These are phyloP conservation scores for Globisporangium barbulae DNA, from an alignment of 352 stramenopile species.

Conservation along the genomic window DNA sequence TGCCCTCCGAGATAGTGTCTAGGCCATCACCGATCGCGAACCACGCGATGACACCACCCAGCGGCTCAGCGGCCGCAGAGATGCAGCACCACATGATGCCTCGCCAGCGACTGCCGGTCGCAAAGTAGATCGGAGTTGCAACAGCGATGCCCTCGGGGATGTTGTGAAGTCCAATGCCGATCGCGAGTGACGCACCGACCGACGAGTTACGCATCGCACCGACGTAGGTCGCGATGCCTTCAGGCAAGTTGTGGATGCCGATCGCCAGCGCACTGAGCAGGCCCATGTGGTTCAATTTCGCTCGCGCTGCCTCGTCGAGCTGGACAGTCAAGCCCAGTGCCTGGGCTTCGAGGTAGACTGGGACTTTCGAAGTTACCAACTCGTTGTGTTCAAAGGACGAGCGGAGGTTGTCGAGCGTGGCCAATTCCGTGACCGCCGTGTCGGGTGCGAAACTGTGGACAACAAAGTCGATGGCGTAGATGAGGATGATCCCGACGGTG, in stretches of 20 bases:
- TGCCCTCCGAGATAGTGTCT: slow-evolving; percentile 65
- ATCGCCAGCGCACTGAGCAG: slow-evolving; percentile 93
- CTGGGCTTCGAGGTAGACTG: slow-evolving; percentile 28
- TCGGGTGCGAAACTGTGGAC: slow-evolving; percentile 35
- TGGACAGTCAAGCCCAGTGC: slow-evolving; percentile 29
- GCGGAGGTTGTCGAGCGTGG: slow-evolving; percentile 22
- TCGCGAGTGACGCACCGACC: slow-evolving; percentile 88
- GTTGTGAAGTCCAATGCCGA: slow-evolving; percentile 96
- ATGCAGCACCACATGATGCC: slow-evolving; percentile 92
- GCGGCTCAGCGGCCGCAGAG: slow-evolving; percentile 84
- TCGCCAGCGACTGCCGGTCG: slow-evolving; percentile 91
- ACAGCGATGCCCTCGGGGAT: slow-evolving; percentile 96
- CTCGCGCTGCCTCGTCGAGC: slow-evolving; percentile 39
- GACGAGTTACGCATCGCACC: slow-evolving; percentile 85
- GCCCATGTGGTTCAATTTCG: slow-evolving; percentile 80
- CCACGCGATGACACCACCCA: slow-evolving; percentile 90
- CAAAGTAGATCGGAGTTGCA: slow-evolving; percentile 96
- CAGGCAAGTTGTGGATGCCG: slow-evolving; percentile 94
- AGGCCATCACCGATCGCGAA: slow-evolving; percentile 73
- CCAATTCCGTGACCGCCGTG: slow-evolving; percentile 27
- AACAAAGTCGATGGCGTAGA: slow-evolving; percentile 48
- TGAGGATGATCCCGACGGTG: slow-evolving; percentile 73
- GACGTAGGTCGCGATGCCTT: slow-evolving; percentile 94
- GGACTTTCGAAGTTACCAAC: slow-evolving; percentile 13
- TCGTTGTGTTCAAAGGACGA: slow-evolving; percentile 30